Evolutionary conservation across 1,284 basidiomycete species (phyloP).

Genomic region (Fomitiporia mediterranea): DNA sequence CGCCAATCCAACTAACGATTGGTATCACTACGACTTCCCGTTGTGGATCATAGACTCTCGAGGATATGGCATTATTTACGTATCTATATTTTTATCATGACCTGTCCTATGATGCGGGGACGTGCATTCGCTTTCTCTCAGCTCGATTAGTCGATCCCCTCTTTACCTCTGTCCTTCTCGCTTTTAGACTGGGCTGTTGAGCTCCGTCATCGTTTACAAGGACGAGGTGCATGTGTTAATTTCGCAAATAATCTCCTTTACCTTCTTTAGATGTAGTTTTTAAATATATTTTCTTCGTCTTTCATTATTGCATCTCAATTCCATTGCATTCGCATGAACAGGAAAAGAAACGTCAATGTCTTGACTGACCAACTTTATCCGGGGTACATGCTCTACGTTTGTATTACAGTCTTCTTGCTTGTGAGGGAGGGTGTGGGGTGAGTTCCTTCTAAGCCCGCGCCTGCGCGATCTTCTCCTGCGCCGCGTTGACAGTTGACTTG

Average conservation of each 20-base stretch:
- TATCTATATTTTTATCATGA: conserved; percentile 17
- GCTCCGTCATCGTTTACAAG: conserved; percentile 1
- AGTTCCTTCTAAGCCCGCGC: conserved; percentile 10
- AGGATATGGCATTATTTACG: conserved; percentile 14
- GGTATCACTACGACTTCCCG: neutral
- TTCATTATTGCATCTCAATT: neutral
- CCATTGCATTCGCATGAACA: neutral
- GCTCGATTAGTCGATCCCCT: neutral
- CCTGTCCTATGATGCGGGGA: neutral
- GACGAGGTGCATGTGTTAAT: conserved; percentile 7
- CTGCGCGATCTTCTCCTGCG: conserved; percentile 47
- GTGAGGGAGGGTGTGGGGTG: neutral
- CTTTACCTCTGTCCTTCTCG: neutral
- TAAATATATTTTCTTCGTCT: conserved; percentile 1
- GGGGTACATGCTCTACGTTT: neutral
- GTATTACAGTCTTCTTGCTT: neutral
- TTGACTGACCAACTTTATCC: neutral
- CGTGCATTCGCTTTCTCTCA: neutral
- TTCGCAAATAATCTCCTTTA: neutral
- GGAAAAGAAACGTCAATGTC: neutral
- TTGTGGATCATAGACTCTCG: conserved; percentile 1
- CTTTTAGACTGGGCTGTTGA: neutral
- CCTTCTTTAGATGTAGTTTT: conserved; percentile 14
- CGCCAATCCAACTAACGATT: neutral
- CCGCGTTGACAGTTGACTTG: conserved; percentile 67